Evolutionary conservation across 331 rosid species (phyloP), one percentile per base, ranked within the genome.

Genomic region (Rhamnella rubrinervis): DNA sequence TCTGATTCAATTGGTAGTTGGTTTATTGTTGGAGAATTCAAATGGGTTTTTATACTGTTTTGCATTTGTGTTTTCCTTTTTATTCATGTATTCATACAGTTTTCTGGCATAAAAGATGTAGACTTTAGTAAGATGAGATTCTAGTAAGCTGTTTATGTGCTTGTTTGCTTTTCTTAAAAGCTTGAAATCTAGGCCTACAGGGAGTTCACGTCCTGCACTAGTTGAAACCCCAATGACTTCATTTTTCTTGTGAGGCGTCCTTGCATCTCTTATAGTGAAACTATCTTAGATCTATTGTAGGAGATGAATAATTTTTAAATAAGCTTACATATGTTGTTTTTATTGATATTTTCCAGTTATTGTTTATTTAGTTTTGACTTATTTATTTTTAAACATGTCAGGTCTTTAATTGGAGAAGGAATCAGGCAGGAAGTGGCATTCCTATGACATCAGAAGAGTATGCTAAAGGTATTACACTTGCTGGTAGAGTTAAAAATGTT

Each of bases 371-470:
- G 23, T 26, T 46, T 0, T 40, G 52, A 7, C 20, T 61, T 50
- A 55, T 35, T 20, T 39, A 25, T 53, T 28, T 12, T 59, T 47
- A 4, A 19, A 12, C 2, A 44, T 44, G 14, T 68, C 65, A 92
- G 97, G 96, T 92, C 60, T 67, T 92, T 60, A 49, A 79, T 59
- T 92, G 97, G 97, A 83, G 88, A 77, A 85, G 92, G 65, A 68
- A 61, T 23, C 68, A 35, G 39, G 82, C 28, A 6, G 71, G 38
- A 31, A 31, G 2, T 63, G 78, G 67, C 47, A 20, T 47, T 68
- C 83, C 85, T 10, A 73, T 86, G 79, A 51, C 72, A 44, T 13
- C 70, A 1, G 65, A 16, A 58, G 97, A 90, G 82, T 93, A 90
- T 73, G 61, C 86, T 62, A 86, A 82, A 81, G 90, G 86, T 61